Percentiles rank a stretch among this genome's conserved stretches.
These are phyloP conservation scores for Isatis lusitanica DNA, from an alignment of 441 rosid genomes.

Conservation along the genomic window DNA sequence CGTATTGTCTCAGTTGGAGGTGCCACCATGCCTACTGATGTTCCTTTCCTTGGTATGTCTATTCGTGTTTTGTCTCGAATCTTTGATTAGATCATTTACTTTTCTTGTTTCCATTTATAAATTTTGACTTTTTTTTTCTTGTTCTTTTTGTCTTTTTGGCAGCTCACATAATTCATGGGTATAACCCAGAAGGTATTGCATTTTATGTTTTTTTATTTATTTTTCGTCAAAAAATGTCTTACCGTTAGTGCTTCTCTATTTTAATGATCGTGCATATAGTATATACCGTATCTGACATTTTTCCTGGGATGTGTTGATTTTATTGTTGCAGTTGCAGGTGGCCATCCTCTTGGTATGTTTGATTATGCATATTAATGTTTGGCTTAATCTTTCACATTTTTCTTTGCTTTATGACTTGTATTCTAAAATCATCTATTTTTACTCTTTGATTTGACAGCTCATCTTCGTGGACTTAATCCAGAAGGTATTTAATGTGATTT, in stretches of 20 bases:
- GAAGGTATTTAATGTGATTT: constrained; percentile 14
- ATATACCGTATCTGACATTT: constrained; percentile 7
- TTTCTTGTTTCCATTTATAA: not conserved
- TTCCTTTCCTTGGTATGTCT: constrained; percentile 14
- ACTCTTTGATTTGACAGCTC: constrained; percentile 11
- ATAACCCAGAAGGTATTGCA: constrained; percentile 10
- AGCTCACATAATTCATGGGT: not conserved
- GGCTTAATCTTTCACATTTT: constrained; percentile 1
- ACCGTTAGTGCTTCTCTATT: not conserved
- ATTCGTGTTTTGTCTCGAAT: not conserved
- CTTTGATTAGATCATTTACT: not conserved
- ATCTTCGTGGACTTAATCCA: constrained; percentile 23
- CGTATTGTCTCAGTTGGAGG: constrained; percentile 18
- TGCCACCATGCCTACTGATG: constrained; percentile 7
- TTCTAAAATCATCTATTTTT: not conserved
- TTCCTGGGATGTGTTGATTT: constrained; percentile 7
- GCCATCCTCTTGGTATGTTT: constrained; percentile 31
- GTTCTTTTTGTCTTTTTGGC: not conserved
- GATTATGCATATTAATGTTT: not conserved
- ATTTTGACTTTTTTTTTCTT: not conserved
- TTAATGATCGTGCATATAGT: not conserved
- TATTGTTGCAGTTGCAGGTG: constrained; percentile 4
- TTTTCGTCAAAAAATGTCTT: not conserved
- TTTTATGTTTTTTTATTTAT: not conserved
- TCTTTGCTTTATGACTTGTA: not conserved